A percentile compares a stretch with the other conserved stretches of the same genome.
These are phyloP conservation scores for Lecanicillium sp. DNA, from an alignment of 2,329 filamentous ascomycete genomes.

Conservation along the genomic window DNA sequence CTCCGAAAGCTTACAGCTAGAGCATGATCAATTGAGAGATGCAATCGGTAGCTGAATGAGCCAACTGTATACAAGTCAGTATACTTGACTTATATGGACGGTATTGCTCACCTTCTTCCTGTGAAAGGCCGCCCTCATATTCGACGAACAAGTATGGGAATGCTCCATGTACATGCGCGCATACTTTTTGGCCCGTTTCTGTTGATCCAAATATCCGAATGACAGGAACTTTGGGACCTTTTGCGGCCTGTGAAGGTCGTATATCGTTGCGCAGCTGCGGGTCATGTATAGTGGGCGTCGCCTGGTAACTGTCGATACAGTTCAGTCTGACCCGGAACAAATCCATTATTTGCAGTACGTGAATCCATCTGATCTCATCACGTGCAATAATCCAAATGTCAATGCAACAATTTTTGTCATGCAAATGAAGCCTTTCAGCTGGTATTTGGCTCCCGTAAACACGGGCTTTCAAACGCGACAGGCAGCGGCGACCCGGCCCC, in stretches of 20 bases:
- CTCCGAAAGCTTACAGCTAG: conserved; percentile 78
- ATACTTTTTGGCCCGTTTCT: conserved; percentile 91
- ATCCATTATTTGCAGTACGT: conserved; percentile 38
- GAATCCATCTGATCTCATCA: conserved; percentile 17
- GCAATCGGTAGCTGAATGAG: conserved; percentile 69
- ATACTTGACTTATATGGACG: neutral
- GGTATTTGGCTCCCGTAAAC: neutral
- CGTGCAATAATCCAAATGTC: neutral
- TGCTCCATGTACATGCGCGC: conserved; percentile 89
- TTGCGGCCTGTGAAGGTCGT: conserved; percentile 51
- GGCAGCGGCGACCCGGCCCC: neutral
- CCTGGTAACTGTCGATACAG: conserved; percentile 93
- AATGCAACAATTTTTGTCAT: neutral
- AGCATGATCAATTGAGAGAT: conserved; percentile 85
- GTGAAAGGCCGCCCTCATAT: conserved; percentile 64
- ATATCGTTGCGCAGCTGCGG: conserved; percentile 66
- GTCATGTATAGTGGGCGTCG: conserved; percentile 71
- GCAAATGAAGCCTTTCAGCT: neutral
- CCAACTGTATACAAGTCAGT: conserved; percentile 47
- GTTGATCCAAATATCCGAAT: conserved; percentile 89
- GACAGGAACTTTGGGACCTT: conserved; percentile 71
- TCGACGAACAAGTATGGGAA: conserved; percentile 95
- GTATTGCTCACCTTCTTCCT: conserved; percentile 55
- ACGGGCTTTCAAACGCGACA: conserved; percentile 5
- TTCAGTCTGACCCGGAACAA: conserved; percentile 87